Base-by-base conservation (phyloP, 2,329 filamentous ascomycete species). In the Xylariales sp. region DNA sequence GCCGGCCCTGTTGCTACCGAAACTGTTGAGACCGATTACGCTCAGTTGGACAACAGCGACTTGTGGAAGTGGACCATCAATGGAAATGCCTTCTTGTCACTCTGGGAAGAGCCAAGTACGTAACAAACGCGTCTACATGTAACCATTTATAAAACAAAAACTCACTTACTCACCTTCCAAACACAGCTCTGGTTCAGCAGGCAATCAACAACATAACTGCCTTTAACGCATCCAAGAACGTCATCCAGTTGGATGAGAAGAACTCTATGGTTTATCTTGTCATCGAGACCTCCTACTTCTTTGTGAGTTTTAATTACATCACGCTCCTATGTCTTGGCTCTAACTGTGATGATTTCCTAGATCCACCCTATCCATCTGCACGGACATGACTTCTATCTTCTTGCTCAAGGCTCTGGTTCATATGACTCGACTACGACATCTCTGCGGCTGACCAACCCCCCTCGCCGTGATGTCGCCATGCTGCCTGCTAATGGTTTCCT, bases 51-150 rank as follows among this genome's bases (percentile, higher is more conserved):
- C 18, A 54, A 55, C 40, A 43, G 51, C 11, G 49, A 56, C 17
- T 56, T 64, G 44, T 68, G 72, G 56, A 62, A 63, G 33, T 75
- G 71, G 71, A 66, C 60, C n/a, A 52, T 75, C 45, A 72, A 73
- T 51, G 57, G 54, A 29, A 70, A 61, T 20, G 65, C 64, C n/a
- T 63, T 76, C 49, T 40, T 61, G 7, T 57, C 74, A 2, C 59
- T 74, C 40, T 75, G 71, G 60, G 57, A 53, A 6, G 50, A 69
- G 29, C 72, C 73, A 5, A 76, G 49, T 51, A 46, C 48, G 49
- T 40, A 13, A 17, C 12, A 15, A 16, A 12, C n/a, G 19, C 14
- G 31, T 25, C n/a, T 5, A 24, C 8, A 8, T 25, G 8, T 24
- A 21, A 7, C 7, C 10, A 34, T 14, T 13, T 19, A n/a, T 13